Conservation (phyloP, 2,329 filamentous ascomycete species). For the Fusarium brevicatenulatum region DNA sequence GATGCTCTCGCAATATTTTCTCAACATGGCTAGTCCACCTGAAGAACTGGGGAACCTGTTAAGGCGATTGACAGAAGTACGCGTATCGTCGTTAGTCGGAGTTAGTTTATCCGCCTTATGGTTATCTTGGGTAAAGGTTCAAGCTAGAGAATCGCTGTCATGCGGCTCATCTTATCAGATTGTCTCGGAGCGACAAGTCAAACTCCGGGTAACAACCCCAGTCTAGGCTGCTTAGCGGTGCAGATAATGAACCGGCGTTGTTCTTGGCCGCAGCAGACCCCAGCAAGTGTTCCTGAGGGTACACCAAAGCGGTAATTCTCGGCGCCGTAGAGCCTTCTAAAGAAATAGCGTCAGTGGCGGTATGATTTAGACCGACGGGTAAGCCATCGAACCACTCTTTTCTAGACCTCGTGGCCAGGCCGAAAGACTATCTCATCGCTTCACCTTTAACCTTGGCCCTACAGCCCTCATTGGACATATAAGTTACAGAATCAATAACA, state of each 20-base stretch:
- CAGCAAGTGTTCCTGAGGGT: neutral
- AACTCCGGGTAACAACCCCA: neutral
- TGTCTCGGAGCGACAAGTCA: neutral
- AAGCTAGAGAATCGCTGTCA: accelerated
- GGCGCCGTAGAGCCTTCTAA: accelerated
- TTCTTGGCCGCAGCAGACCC: no score
- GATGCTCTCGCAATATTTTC: neutral
- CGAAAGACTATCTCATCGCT: no score
- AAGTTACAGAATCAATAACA: neutral
- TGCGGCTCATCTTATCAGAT: neutral
- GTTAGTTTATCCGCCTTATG: neutral
- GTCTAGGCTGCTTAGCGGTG: neutral
- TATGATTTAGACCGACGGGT: neutral
- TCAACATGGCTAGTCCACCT: neutral
- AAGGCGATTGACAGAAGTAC: no score
- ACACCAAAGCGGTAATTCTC: neutral
- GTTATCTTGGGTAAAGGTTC: no score
- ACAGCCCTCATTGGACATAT: neutral
- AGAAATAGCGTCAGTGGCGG: neutral
- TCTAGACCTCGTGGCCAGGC: neutral
- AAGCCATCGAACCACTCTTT: neutral
- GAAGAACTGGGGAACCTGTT: neutral
- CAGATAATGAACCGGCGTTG: neutral
- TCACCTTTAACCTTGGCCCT: neutral
- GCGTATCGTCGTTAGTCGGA: neutral